Evolutionary conservation across 2,329 filamentous ascomycete species (phyloP), one percentile per base, ranked within the genome.

Genomic region (Beauveria rudraprayagi): DNA sequence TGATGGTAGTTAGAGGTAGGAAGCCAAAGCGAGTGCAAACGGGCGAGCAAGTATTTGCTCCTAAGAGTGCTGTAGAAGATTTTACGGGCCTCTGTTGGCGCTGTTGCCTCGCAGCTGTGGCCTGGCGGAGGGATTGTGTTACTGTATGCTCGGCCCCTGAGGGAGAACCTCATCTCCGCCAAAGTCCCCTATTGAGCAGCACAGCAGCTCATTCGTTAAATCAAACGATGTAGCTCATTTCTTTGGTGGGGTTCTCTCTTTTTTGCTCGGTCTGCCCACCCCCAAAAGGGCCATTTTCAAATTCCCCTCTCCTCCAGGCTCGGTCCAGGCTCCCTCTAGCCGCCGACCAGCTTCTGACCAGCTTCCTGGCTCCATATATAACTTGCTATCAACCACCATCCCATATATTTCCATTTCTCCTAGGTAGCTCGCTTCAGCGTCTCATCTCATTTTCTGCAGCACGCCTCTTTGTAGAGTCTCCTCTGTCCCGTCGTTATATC

Each of bases 241-340:
- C 22, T 40, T 40, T 46, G 44, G 50, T 47, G 24, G 56, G 37
- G 26, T 24, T 52, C 16, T 11, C 30, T 16, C 5, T 40, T 22
- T 22, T 6, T 41, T 19, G 51, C 56, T 61, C 64, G 56, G 48
- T 61, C 59, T 34, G 59, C 57, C 55, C 34, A 37, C 61, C 60
- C 51, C 53, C 34, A 41, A 55, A 41, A n/a, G 9, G 52, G 16
- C 37, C 48, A 51, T 44, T 19, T 10, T n/a, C 47, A 37, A 37
- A 14, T 6, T 2, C 11, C 34, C 34, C 34, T 37, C 34, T 37
- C 34, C 11, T 16, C 34, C 5, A 16, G 34, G 34, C 34, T 37
- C 34, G 11, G 11, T 37, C 34, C 34, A 37, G 34, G 34, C 34
- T 22, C 30, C 34, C 55, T 48, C 47, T 59, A 59, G 47, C 56